A percentile compares a stretch with the other conserved stretches of the same genome.
Evolutionary conservation across 1,284 basidiomycete species (phyloP).

Genomic region (Chondrostereum purpureum): DNA sequence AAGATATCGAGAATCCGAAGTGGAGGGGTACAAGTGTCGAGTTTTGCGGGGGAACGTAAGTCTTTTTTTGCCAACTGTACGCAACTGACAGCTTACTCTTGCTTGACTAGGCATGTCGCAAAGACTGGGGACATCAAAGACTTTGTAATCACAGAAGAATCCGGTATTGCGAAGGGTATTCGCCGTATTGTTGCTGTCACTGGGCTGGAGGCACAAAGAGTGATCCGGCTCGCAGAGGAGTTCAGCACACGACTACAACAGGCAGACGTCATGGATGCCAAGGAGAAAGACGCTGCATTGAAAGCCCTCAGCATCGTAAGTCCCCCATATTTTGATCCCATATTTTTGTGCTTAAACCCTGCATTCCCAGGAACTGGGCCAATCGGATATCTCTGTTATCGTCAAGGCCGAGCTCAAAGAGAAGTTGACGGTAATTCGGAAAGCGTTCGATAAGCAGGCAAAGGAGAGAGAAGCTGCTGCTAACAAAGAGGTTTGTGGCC

Average conservation of each 20-base stretch:
- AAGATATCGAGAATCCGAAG: conserved; percentile 82
- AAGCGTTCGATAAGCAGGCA: conserved; percentile 78
- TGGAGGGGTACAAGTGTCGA: conserved; percentile 92
- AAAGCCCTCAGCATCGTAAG: conserved; percentile 78
- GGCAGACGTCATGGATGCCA: conserved; percentile 63
- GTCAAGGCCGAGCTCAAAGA: conserved; percentile 81
- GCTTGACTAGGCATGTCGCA: conserved; percentile 83
- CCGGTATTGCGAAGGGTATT: conserved; percentile 97
- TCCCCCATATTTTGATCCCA: conserved; percentile 12
- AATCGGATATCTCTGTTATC: conserved; percentile 84
- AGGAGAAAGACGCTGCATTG: conserved; percentile 79
- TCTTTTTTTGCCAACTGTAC: conserved; percentile 15
- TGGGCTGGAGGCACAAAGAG: conserved; percentile 86
- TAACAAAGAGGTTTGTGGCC: conserved; percentile 67
- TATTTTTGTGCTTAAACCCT: not conserved
- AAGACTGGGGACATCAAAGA: conserved; percentile 96
- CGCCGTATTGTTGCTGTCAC: conserved; percentile 93
- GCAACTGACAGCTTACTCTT: conserved; percentile 9
- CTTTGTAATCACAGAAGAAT: conserved; percentile 92
- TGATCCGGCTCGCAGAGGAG: conserved; percentile 64
- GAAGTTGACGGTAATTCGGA: conserved; percentile 64
- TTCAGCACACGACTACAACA: conserved; percentile 61
- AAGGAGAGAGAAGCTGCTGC: conserved; percentile 79
- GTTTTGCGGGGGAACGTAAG: conserved; percentile 97
- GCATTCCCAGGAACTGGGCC: conserved; percentile 71